Conservation (phyloP, 2,329 filamentous ascomycete species). For the Exophiala sp. region DNA sequence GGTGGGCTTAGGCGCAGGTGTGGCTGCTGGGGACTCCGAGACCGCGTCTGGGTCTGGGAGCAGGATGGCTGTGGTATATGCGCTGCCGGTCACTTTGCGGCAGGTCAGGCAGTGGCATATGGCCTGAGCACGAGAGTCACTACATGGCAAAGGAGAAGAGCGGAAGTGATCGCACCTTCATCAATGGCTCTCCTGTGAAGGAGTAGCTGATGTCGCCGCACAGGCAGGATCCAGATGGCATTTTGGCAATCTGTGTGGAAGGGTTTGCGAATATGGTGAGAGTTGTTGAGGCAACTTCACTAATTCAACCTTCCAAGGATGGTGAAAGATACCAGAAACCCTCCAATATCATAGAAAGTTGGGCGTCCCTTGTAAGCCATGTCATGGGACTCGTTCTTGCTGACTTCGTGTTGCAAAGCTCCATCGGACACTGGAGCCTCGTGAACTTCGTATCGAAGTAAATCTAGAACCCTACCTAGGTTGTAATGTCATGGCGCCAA, state of each 20-base stretch:
- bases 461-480: too few relatives aligned
- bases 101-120: slow-evolving; percentile 59
- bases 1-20: neutral
- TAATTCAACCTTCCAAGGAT: neutral
- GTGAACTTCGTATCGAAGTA: too few relatives aligned
- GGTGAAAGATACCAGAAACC: neutral
- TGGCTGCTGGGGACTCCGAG: neutral
- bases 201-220: slow-evolving; percentile 34
- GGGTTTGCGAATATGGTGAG: neutral
- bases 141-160: neutral
- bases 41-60: slow-evolving; percentile 42
- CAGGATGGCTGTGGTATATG: slow-evolving; percentile 44
- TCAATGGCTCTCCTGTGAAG: slow-evolving; percentile 28
- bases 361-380: too few relatives aligned
- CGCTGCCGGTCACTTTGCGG: slow-evolving; percentile 54
- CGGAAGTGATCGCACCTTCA: slow-evolving; percentile 4
- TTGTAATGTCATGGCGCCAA: too few relatives aligned
- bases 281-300: neutral
- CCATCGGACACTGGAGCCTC: too few relatives aligned
- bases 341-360: too few relatives aligned
- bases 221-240: slow-evolving; percentile 35
- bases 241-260: slow-evolving; percentile 9
- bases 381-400: too few relatives aligned
- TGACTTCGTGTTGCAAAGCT: too few relatives aligned
- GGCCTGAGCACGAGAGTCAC: slow-evolving; percentile 35